Evolutionary conservation across 768 basidiomycete species (phyloP).

Genomic region (Termitomyces sp.): DNA sequence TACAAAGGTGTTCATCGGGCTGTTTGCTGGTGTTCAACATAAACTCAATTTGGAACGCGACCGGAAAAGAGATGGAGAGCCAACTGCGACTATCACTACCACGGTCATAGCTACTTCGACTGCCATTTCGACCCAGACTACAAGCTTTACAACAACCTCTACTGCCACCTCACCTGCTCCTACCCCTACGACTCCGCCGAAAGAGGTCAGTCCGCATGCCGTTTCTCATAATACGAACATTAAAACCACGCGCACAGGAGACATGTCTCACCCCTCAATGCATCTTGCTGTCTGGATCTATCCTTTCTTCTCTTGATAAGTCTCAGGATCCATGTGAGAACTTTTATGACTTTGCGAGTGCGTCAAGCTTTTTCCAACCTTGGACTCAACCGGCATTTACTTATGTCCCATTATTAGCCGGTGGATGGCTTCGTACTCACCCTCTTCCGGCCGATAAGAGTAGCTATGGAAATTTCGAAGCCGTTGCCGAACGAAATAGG

Average conservation of each 20-base stretch:
- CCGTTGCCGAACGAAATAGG: constrained; percentile 69
- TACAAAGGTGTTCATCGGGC: constrained; percentile 73
- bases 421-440: constrained; percentile 81
- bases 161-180: constrained; percentile 40
- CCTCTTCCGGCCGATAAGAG: constrained; percentile 86
- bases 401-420: constrained; percentile 40
- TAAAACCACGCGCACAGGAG: constrained; percentile 31
- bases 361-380: constrained; percentile 25
- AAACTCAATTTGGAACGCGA: constrained; percentile 49
- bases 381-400: not conserved
- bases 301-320: constrained; percentile 75
- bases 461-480: constrained; percentile 64
- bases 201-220: constrained; percentile 33
- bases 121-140: constrained; percentile 15
- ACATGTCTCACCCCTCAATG: constrained; percentile 76
- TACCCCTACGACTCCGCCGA: constrained; percentile 43
- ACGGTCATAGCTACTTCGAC: constrained; percentile 32
- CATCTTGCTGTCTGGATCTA: constrained; percentile 74
- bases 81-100: constrained; percentile 30
- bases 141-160: constrained; percentile 25
- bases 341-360: constrained; percentile 91
- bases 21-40: constrained; percentile 88
- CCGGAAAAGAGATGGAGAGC: constrained; percentile 28
- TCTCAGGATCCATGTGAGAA: constrained; percentile 91
- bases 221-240: not conserved